These are phyloP conservation scores for Fusarium pseudograminearum DNA, from an alignment of 2,329 filamentous ascomycete genomes.

Conservation along the genomic window DNA sequence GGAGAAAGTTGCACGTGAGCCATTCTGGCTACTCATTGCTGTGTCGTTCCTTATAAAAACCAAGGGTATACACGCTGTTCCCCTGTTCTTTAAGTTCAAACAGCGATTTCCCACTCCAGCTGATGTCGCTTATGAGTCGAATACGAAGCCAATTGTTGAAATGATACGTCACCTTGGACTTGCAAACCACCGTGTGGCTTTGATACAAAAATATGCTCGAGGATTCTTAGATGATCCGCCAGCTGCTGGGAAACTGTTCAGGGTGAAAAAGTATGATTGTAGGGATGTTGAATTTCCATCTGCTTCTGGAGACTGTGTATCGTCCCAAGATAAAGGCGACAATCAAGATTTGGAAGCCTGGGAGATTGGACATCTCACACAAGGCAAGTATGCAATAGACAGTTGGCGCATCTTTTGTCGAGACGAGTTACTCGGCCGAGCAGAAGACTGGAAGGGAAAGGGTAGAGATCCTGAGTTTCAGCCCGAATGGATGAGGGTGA, in stretches of 20 bases:
- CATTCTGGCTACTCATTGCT: constrained; percentile 84
- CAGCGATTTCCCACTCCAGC: constrained; percentile 74
- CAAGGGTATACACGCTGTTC: constrained; percentile 78
- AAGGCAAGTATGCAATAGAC: constrained; percentile 85
- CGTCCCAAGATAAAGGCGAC: constrained; percentile 9
- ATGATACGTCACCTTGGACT: constrained; percentile 80
- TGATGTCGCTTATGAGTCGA: constrained; percentile 67
- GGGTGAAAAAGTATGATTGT: constrained; percentile 62
- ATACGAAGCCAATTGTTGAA: constrained; percentile 63
- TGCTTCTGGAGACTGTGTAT: neutral
- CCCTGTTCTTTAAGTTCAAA: constrained; percentile 78
- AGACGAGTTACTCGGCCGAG: constrained; percentile 76
- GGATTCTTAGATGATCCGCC: constrained; percentile 76
- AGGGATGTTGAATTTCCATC: constrained; percentile 48
- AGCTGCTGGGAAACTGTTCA: constrained; percentile 64
- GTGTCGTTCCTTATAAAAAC: constrained; percentile 89
- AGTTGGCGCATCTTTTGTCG: constrained; percentile 95
- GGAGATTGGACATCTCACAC: constrained; percentile 88
- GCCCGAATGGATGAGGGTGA: constrained; percentile 90
- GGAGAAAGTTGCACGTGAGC: constrained; percentile 78
- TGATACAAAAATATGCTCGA: constrained; percentile 77
- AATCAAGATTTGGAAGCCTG: constrained; percentile 63
- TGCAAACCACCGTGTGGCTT: constrained; percentile 73
- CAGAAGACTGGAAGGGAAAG: constrained; percentile 74
- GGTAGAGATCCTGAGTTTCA: constrained; percentile 69